Base-by-base conservation (phyloP, 164 flowering plant species). In the Chimonanthus salicifolius region DNA sequence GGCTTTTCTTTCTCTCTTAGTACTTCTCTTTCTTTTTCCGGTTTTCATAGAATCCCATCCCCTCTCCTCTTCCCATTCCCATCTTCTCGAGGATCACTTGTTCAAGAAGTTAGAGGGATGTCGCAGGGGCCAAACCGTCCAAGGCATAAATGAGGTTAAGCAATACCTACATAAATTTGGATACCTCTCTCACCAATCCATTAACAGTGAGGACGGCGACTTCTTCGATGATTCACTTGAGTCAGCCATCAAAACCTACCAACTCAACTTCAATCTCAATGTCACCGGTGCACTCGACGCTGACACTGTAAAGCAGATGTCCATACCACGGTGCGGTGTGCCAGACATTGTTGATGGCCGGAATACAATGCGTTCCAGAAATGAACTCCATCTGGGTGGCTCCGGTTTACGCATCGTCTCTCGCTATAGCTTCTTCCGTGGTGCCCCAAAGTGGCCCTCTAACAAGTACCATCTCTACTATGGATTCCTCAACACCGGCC, bases 251-350 rank as follows among this genome's bases (percentile, higher is more conserved):
- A 69, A 74, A 20, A 63, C 46, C 1, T 92, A 91, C 82, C 98
- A 92, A 69, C 67, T 15, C 18, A 85, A 79, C 16, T 85, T 84
- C 71, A 83, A 90, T 5, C 70, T 92, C 80, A 83, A 79, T 74
- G 70, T 49, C 72, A 83, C 88, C 21, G 88, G 89, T 0, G 7
- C 69, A 21, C 85, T 87, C 18, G 89, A 87, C 71, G 69, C 72
- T 1, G n/a, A 67, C 0, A 88, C 90, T 0, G 50, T 89, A 0
- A 4, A 84, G 0, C 68, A 81, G 7, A 82, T 92, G 80, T 71
- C 71, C 71, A 44, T 74, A 4, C 97, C 94, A 0, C 74, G 98
- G 46, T 93, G 98, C 65, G 98, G 97, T 48, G 84, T 86, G 5
- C 67, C 85, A 1, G 97, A 94, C 67, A 71, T 73, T 15, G 65